Base-by-base conservation (phyloP, 2,329 filamentous ascomycete genomes). In the Bipolaris sorokiniana region DNA sequence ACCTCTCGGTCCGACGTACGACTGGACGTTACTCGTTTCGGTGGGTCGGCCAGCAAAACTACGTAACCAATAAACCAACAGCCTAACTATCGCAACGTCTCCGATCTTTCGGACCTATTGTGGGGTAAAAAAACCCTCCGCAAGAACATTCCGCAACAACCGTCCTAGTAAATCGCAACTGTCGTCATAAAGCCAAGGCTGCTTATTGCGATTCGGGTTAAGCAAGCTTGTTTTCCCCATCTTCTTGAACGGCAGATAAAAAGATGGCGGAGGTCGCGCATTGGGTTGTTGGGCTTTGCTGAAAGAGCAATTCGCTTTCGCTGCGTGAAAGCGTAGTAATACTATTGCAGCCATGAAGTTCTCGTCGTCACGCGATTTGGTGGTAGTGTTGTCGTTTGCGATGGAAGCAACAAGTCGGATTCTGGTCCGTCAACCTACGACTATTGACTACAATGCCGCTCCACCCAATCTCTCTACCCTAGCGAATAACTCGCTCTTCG, bases 381-480 rank as follows among this genome's bases (percentile, higher is more conserved):
- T 36, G 28, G 42, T 31, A 16, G 28, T 31, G 28, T 28, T 31
- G 9, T 52, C 54, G 22, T 34, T 56, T 10, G 49, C 54, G n/a
- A 50, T 42, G 22, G 13, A 52, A 10, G 26, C 49, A 15, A 22
- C 54, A 31, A 48, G 56, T 15, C 52, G 60, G 6, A 38, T 57
- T 26, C 28, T 64, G 7, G 47, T 58, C 20, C 63, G 56, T 26
- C 58, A 63, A 48, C 28, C 28, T 20, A 48, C 16, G 11, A 13
- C 48, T 7, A 48, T 62, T 28, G 58, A 67, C 51, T 64, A 65
- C 48, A 60, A 54, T 36, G 51, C 54, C 18, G 61, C 61, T 51
- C 65, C 65, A 13, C 65, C 63, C 1, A 67, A 67, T 23, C 52
- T 67, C 18, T 64, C 65, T 1, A 64, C 59, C 6, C 42, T 67